Evolutionary conservation across 345 rosid genomes (phyloP).

Genomic region (Eucalyptus paniculata): DNA sequence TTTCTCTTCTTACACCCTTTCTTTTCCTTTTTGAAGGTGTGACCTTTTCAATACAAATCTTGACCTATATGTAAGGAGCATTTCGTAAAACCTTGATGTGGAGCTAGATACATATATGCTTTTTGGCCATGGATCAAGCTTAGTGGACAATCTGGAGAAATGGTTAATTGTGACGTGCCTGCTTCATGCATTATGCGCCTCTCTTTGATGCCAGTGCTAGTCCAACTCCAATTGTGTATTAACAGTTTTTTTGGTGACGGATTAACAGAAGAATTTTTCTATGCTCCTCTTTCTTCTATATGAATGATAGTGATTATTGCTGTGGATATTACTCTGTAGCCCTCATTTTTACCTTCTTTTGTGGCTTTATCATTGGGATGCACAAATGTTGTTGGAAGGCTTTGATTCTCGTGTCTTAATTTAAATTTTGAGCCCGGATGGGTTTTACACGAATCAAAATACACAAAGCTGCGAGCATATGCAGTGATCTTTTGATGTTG

Average conservation of each 20-base stretch:
- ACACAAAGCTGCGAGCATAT: not conserved
- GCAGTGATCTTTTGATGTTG: too few relatives aligned
- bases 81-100: constrained; percentile 21
- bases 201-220: not conserved
- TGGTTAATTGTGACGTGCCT: not conserved
- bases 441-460: not conserved
- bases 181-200: not conserved
- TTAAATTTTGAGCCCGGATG: not conserved
- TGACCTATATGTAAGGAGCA: constrained; percentile 75
- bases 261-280: not conserved
- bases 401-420: not conserved
- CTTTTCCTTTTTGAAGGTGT: constrained; percentile 29
- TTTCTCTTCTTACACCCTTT: not conserved
- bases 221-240: not conserved
- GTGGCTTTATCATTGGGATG: not conserved
- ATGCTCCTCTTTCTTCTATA: not conserved
- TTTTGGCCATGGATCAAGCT: not conserved
- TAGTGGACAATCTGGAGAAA: not conserved
- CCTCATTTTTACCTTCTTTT: not conserved
- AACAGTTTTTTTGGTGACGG: not conserved
- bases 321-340: not conserved
- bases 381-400: not conserved
- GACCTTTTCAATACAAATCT: constrained; percentile 62
- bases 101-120: not conserved
- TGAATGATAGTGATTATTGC: not conserved